phyloP scores from a whole-genome alignment of 148 eudicot genomes.

The Cornus controversa region DNA sequence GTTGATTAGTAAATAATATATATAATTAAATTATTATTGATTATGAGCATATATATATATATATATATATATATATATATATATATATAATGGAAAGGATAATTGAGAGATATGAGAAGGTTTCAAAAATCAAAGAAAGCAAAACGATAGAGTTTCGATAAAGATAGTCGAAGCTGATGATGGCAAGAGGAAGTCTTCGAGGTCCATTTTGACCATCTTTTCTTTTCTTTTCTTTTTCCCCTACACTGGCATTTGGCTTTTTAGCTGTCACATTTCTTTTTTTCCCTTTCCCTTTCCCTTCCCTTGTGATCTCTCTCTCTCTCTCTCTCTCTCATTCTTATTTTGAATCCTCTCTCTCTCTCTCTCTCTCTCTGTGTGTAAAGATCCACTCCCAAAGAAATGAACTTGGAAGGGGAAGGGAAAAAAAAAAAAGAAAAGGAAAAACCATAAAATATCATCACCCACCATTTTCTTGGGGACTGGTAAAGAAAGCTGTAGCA shows the following conservation, averaged over 20 bases:
- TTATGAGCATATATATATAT: not conserved
- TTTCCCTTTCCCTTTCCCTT: not conserved
- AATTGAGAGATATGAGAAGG: conserved; percentile 1
- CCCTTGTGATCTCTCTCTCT: no score
- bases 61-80: not conserved
- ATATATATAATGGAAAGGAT: not conserved
- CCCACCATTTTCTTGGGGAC: conserved; percentile 65
- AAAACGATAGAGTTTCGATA: conserved; percentile 60
- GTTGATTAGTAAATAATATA: no score
- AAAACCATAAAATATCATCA: conserved; percentile 16
- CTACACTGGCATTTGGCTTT: conserved; percentile 27
- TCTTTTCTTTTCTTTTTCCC: conserved; percentile 31
- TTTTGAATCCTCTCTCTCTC: conserved; percentile 7
- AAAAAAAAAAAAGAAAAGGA: not conserved
- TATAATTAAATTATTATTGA: no score
- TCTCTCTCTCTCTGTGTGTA: conserved; percentile 9
- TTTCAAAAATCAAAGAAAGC: conserved; percentile 23
- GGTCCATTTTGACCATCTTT: conserved; percentile 72
- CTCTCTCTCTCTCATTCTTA: no score
- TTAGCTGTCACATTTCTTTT: conserved; percentile 40
- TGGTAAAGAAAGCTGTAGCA: conserved; percentile 57
- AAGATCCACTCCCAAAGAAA: conserved; percentile 24
- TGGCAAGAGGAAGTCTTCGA: conserved; percentile 59
- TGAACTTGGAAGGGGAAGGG: conserved; percentile 5
- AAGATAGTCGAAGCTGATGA: conserved; percentile 70